These are phyloP conservation scores for Stemphylium lycopersici DNA, from an alignment of 2,329 filamentous ascomycete genomes.

Conservation along the genomic window DNA sequence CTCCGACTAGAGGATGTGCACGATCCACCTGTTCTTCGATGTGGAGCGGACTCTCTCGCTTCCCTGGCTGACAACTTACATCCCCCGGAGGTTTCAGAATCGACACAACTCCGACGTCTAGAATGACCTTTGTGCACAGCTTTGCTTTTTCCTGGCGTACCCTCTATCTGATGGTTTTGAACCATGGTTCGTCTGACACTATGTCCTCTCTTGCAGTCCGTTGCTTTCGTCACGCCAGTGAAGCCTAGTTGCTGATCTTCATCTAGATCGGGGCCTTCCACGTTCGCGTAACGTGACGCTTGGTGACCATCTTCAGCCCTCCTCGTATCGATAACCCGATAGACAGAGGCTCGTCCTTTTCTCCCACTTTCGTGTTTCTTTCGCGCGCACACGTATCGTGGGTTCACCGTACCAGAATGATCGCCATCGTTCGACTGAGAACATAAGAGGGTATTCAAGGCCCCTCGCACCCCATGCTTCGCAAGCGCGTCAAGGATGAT, in stretches of 20 bases:
- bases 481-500: background rate
- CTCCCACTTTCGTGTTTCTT: constrained; percentile 1
- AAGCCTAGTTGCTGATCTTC: background rate
- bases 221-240: background rate
- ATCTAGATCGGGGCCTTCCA: constrained; percentile 1
- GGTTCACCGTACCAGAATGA: background rate
- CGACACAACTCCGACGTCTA: background rate
- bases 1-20: background rate
- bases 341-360: constrained; percentile 2
- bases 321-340: background rate
- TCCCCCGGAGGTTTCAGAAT: background rate
- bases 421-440: background rate
- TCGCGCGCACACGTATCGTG: constrained; percentile 1
- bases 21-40: background rate
- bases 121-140: background rate
- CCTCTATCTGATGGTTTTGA: background rate
- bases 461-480: background rate
- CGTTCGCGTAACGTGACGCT: constrained; percentile 1
- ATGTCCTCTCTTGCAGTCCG: background rate
- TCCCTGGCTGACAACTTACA: background rate
- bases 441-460: background rate
- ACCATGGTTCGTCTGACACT: background rate
- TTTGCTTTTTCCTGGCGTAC: background rate
- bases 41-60: background rate
- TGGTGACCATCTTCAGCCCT: background rate